A percentile compares a stretch with the other conserved stretches of the same genome.
Evolutionary conservation across 2,329 filamentous ascomycete genomes (phyloP).

Genomic region (Didymella arachidicola): DNA sequence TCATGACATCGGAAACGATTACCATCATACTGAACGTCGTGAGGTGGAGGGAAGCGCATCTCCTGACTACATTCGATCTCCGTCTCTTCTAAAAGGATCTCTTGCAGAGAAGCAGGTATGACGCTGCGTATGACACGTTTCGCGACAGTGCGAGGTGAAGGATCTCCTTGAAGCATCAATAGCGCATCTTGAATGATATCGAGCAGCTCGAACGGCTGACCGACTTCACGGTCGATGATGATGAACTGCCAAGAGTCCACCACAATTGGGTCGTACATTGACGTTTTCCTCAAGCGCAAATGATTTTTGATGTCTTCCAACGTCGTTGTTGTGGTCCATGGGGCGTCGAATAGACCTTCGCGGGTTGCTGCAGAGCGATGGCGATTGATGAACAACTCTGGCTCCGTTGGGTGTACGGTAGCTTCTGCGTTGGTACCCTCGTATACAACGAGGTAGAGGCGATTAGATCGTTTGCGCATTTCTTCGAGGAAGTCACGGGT

Average conservation of each 20-base stretch:
- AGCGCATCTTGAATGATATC: slow-evolving; percentile 40
- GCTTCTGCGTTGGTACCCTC: slow-evolving; percentile 39
- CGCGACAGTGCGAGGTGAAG: slow-evolving; percentile 30
- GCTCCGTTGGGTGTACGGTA: slow-evolving; percentile 35
- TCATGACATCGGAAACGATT: slow-evolving; percentile 33
- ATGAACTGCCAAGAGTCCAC: slow-evolving; percentile 46
- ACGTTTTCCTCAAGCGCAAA: slow-evolving; percentile 30
- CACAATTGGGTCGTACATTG: slow-evolving; percentile 42
- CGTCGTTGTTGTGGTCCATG: slow-evolving; percentile 30
- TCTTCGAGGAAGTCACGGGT: slow-evolving; percentile 35
- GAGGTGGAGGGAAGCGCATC: slow-evolving; percentile 28
- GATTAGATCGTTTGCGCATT: slow-evolving; percentile 28
- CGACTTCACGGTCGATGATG: slow-evolving; percentile 39
- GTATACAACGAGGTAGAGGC: slow-evolving; percentile 37
- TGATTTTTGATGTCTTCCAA: slow-evolving; percentile 43
- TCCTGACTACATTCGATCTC: slow-evolving; percentile 27
- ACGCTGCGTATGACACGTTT: slow-evolving; percentile 37
- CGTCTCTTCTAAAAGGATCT: slow-evolving; percentile 34
- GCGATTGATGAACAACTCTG: slow-evolving; percentile 37
- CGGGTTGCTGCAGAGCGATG: slow-evolving; percentile 23
- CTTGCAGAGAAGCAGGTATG: slow-evolving; percentile 34
- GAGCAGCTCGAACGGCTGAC: slow-evolving; percentile 35
- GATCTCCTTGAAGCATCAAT: slow-evolving; percentile 36
- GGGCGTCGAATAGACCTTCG: slow-evolving; percentile 23
- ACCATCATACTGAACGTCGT: slow-evolving; percentile 38